These are phyloP conservation scores for Huntiella abstrusa DNA, from an alignment of 2,329 filamentous ascomycete species.

Conservation along the genomic window DNA sequence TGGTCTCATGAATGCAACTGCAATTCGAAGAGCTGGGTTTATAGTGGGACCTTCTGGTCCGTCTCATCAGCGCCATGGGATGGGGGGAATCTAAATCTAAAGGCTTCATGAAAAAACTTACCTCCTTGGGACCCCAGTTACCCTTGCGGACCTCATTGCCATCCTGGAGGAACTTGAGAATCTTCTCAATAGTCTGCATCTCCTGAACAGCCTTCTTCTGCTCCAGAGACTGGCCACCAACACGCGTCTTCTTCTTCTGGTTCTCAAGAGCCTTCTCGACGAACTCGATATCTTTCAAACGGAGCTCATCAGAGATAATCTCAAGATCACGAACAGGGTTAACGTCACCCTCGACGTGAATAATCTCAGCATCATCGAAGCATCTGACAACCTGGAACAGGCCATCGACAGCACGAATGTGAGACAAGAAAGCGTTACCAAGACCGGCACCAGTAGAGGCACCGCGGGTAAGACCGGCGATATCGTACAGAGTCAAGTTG, in stretches of 20 bases:
- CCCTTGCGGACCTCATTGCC: slow-evolving; percentile 90
- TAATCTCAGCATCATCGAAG: slow-evolving; percentile 98
- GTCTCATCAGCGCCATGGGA: slow-evolving; percentile 11
- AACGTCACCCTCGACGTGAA: slow-evolving; percentile 97
- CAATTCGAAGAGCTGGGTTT: slow-evolving; percentile 99
- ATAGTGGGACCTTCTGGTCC: slow-evolving; percentile 24
- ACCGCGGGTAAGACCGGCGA: slow-evolving; percentile 86
- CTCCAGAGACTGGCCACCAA: slow-evolving; percentile 88
- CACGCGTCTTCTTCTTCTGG: slow-evolving; percentile 81
- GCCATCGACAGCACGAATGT: slow-evolving; percentile 94
- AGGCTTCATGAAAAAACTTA: slow-evolving; percentile 30
- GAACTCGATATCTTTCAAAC: slow-evolving; percentile 98
- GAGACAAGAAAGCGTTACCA: slow-evolving; percentile 93
- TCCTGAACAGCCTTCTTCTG: slow-evolving; percentile 96
- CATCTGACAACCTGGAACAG: slow-evolving; percentile 94
- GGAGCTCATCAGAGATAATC: slow-evolving; percentile 92
- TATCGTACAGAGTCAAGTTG: slow-evolving; percentile 96
- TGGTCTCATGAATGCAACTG: slow-evolving; percentile 27
- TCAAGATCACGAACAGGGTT: slow-evolving; percentile 84
- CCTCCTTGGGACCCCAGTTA: slow-evolving; percentile 84
- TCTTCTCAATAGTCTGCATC: slow-evolving; percentile 80
- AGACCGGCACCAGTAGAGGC: slow-evolving; percentile 95
- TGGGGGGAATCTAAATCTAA: slow-evolving; percentile 4
- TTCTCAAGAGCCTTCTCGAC: slow-evolving; percentile 85
- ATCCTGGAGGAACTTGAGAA: slow-evolving; percentile 62